Evolutionary conservation across 805 yeast genomes (phyloP).

Genomic region (Metschnikowia orientalis): DNA sequence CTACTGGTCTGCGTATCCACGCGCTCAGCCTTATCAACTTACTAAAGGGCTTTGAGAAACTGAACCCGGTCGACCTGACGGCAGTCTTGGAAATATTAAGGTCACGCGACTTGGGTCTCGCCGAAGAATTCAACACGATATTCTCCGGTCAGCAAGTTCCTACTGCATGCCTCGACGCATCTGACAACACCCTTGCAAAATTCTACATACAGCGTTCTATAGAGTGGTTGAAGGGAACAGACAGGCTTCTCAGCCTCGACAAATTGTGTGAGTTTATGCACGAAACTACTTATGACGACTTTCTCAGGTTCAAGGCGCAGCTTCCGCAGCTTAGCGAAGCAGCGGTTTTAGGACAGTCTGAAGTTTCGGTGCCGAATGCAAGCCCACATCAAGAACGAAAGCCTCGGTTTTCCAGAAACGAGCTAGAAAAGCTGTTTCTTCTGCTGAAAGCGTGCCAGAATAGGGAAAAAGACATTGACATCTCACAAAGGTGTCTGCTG

Average conservation of each 20-base stretch:
- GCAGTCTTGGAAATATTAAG: background rate
- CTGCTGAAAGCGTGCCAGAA: no score
- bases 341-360: no score
- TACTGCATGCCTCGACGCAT: no score
- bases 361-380: no score
- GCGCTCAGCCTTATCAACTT: constrained; percentile 1
- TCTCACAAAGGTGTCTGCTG: no score
- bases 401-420: no score
- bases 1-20: constrained; percentile 3
- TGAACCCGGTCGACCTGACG: background rate
- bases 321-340: no score
- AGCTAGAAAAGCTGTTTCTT: no score
- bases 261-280: constrained; percentile 1
- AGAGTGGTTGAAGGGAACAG: background rate
- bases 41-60: background rate
- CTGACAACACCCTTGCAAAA: background rate
- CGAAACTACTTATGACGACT: background rate
- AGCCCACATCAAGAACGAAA: no score
- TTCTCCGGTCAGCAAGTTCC: background rate
- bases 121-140: constrained; percentile 8
- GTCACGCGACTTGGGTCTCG: constrained; percentile 2
- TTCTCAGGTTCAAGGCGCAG: background rate
- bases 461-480: no score
- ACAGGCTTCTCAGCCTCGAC: background rate
- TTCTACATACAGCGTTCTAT: background rate